phyloP scores from a whole-genome alignment of 805 yeast species.

The Maudiozyma turicensis region DNA sequence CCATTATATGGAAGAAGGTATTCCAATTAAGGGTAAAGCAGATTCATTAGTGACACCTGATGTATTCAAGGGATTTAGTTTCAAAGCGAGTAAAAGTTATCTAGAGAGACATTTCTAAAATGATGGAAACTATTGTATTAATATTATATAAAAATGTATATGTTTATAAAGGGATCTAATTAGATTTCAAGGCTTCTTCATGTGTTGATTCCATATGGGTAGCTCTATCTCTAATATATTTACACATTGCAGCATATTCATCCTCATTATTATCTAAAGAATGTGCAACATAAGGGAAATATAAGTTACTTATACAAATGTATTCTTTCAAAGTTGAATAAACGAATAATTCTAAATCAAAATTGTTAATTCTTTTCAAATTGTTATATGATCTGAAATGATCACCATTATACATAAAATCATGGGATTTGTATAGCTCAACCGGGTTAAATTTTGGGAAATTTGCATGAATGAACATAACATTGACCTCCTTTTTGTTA shows the following conservation, averaged over 20 bases:
- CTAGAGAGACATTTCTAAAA: conserved; percentile 26
- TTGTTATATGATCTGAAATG: conserved; percentile 12
- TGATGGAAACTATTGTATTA: neutral
- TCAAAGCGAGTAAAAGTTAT: conserved; percentile 29
- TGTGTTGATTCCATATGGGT: conserved; percentile 16
- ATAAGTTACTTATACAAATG: conserved; percentile 4
- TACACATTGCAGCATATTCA: conserved; percentile 13
- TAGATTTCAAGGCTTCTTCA: conserved; percentile 8
- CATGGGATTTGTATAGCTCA: conserved; percentile 11
- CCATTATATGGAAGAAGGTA: conserved; percentile 7
- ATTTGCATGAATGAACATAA: conserved; percentile 33
- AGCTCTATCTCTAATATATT: conserved; percentile 16
- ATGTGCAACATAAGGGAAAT: conserved; percentile 15
- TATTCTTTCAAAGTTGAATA: conserved; percentile 3
- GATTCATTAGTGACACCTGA: conserved; percentile 3
- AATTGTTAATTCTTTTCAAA: conserved; percentile 11
- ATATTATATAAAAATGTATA: neutral
- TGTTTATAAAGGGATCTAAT: neutral
- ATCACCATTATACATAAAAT: conserved; percentile 10
- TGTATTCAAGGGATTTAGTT: conserved; percentile 31
- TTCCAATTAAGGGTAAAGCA: conserved; percentile 2
- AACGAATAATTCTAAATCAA: conserved; percentile 20
- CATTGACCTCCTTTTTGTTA: conserved; percentile 8
- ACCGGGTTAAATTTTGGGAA: conserved; percentile 34
- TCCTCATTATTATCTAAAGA: conserved; percentile 8